Base-by-base conservation (phyloP, 164 flowering plant species). In the Taxillus chinensis region DNA sequence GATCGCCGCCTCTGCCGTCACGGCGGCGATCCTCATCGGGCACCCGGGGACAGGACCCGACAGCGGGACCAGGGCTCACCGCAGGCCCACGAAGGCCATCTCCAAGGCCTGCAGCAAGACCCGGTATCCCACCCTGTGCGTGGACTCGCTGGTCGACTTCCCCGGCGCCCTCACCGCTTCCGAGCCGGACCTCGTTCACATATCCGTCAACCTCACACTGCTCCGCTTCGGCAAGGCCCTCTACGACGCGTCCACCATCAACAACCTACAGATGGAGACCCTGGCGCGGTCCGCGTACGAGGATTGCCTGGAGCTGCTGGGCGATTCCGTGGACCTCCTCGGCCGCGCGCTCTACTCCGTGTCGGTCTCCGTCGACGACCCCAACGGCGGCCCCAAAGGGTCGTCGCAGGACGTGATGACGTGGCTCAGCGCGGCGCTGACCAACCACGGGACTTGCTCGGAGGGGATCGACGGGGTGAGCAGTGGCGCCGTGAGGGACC, bases 371-470 rank as follows among this genome's bases (percentile, higher is more conserved):
- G 54, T 5, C 54, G 54, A 16, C 11, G 13, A 5, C 45, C 3
- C 57, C 41, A 3, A 9, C 39, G 48, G 42, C 45, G 43, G 46
- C 13, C 27, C 27, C 27, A 27, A 27, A 27, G 86, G 78, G 7
- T 65, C 83, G 2, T 55, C 69, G 0, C 70, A 78, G 45, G 97
- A 95, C 70, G 92, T 87, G 67, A 2, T 79, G 81, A 95, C 96
- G 60, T 95, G 99, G 99, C 84, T 91, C 52, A 87, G 95, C 74
- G 82, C 95, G 3, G 90, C 97, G 8, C 64, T 90, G 62, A 95
- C 99, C 4, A 90, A 91, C 57, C 95, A 91, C 60, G 99, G 89
- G 86, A 91, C 99, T 46, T 95, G 97, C 62, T 39, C 69, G 71
- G 97, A 87, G 41, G 97, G 97, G 12, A 72, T 90, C 49, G 68